Conservation (phyloP, 306 rosid species). For the Fragaria nilgerrensis region DNA sequence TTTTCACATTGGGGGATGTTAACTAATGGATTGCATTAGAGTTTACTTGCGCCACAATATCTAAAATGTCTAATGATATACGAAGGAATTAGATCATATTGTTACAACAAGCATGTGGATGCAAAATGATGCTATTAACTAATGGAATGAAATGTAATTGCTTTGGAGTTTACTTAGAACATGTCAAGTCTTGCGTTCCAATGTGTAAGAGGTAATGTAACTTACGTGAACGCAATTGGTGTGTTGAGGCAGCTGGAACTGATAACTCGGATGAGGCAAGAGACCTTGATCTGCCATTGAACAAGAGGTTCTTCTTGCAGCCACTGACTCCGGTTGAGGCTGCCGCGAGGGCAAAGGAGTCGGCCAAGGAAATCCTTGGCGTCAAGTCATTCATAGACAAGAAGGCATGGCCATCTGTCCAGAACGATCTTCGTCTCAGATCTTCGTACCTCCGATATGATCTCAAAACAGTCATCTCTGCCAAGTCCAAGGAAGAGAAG, state of each 20-base stretch:
- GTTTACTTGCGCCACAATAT: background rate
- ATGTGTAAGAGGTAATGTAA: background rate
- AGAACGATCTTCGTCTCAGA: conserved; percentile 76
- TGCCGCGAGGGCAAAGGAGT: conserved; percentile 75
- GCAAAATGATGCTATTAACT: background rate
- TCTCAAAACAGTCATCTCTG: conserved; percentile 69
- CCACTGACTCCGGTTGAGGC: conserved; percentile 65
- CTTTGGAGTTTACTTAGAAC: background rate
- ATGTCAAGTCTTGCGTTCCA: background rate
- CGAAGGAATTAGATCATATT: background rate
- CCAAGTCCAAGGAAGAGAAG: conserved; percentile 80
- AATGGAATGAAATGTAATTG: background rate
- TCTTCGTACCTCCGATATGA: conserved; percentile 80
- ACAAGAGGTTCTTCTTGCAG: conserved; percentile 80
- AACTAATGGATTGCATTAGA: no score
- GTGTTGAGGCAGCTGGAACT: conserved; percentile 76
- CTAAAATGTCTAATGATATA: background rate
- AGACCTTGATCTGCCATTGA: conserved; percentile 70
- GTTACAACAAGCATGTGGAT: background rate
- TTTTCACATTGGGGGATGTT: no score
- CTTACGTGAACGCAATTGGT: conserved; percentile 1
- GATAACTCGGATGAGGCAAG: conserved; percentile 82
- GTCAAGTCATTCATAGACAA: conserved; percentile 75
- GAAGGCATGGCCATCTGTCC: conserved; percentile 96
- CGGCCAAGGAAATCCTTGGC: conserved; percentile 79